Percentiles rank a stretch among this genome's conserved stretches.
Evolutionary conservation across 164 flowering plant species (phyloP).

Genomic region (Piper betle): DNA sequence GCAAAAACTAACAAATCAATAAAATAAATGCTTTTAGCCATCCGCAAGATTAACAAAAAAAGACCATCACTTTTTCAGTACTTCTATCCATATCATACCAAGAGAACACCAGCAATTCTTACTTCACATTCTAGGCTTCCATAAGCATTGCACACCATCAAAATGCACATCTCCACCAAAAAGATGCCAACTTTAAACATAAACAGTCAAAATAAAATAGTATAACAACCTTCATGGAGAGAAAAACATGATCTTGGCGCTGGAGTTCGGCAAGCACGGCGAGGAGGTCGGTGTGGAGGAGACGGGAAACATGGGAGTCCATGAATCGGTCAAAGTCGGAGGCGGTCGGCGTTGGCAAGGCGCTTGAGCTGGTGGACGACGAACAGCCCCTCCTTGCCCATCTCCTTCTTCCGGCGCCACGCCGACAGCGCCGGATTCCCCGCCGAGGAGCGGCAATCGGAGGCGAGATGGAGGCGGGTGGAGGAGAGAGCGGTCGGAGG

Average conservation of each 20-base stretch:
- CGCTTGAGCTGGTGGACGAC: conserved; percentile 79
- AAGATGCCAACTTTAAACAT: not conserved
- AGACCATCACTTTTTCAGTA: no score
- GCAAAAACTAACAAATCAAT: not conserved
- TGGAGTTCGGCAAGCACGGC: conserved; percentile 85
- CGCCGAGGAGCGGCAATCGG: conserved; percentile 13
- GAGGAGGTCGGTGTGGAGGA: conserved; percentile 79
- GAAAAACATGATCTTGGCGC: conserved; percentile 74
- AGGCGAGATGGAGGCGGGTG: not conserved
- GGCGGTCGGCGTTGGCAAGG: conserved; percentile 27
- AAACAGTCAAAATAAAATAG: no score
- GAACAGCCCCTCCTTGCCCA: conserved; percentile 78
- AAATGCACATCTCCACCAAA: no score
- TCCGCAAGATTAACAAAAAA: not conserved
- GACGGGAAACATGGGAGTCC: conserved; percentile 63
- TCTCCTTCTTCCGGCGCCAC: conserved; percentile 91
- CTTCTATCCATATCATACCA: no score
- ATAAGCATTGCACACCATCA: no score
- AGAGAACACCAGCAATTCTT: no score
- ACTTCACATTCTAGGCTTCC: no score
- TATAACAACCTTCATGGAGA: conserved; percentile 66
- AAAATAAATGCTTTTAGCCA: not conserved
- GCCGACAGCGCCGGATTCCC: conserved; percentile 78
- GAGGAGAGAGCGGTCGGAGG: not conserved
- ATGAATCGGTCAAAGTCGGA: conserved; percentile 61